Conservation (phyloP, 169 alveolate genomes). For the Plasmodium chabaudi region DNA sequence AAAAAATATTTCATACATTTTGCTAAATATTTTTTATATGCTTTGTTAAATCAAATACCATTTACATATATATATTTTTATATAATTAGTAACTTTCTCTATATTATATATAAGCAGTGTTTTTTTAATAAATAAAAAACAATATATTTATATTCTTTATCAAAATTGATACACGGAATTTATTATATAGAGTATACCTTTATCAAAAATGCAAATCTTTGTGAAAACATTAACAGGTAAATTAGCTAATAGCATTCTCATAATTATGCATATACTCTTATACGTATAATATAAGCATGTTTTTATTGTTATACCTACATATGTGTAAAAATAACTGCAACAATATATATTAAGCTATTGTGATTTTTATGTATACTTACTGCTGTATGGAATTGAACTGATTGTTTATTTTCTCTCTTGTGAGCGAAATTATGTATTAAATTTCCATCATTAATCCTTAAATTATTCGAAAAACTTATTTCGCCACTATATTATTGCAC, state of each 20-base stretch:
- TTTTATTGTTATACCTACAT: background rate
- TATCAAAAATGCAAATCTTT: slow-evolving; percentile 93
- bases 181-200: slow-evolving; percentile 5
- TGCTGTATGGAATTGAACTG: background rate
- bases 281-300: background rate
- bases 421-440: too few relatives aligned
- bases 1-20: background rate
- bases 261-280: background rate
- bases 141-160: slow-evolving; percentile 1
- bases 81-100: slow-evolving; percentile 13
- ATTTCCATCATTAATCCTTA: too few relatives aligned
- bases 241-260: background rate
- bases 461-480: background rate
- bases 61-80: slow-evolving; percentile 18
- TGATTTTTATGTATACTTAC: background rate
- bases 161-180: slow-evolving; percentile 3
- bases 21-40: slow-evolving; percentile 7
- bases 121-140: slow-evolving; percentile 26
- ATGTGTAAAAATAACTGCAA: background rate
- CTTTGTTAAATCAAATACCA: slow-evolving; percentile 66
- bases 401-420: background rate
- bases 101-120: slow-evolving; percentile 18
- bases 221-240: slow-evolving; percentile 97
- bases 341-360: background rate
- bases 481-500: background rate